Evolutionary conservation across 345 rosid genomes (phyloP).

Genomic region (Pistacia atlantica): DNA sequence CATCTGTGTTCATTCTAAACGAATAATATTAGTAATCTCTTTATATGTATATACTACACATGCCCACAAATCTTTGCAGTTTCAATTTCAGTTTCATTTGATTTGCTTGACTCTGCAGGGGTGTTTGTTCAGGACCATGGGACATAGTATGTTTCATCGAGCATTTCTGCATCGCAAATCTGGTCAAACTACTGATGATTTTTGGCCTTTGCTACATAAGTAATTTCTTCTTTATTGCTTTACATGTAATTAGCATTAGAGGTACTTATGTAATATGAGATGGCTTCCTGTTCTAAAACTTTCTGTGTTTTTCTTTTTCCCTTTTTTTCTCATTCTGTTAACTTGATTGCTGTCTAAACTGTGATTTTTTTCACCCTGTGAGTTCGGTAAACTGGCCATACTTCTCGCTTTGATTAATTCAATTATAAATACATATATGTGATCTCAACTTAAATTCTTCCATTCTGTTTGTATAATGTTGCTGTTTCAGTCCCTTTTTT

Average conservation of each 20-base stretch:
- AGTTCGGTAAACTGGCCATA: too few relatives aligned
- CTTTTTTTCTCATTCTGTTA: background rate
- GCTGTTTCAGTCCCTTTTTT: background rate
- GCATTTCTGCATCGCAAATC: conserved; percentile 64
- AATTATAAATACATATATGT: background rate
- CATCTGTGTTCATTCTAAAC: background rate
- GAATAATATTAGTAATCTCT: background rate
- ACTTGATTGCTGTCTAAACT: background rate
- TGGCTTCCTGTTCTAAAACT: background rate
- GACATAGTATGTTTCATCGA: conserved; percentile 73
- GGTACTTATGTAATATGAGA: background rate
- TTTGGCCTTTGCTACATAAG: conserved; percentile 62
- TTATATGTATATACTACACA: background rate
- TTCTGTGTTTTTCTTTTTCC: too few relatives aligned
- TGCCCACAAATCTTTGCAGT: background rate
- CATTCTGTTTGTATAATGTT: background rate
- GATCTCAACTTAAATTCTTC: too few relatives aligned
- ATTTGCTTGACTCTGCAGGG: conserved; percentile 41
- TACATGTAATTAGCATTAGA: background rate
- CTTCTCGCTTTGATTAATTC: too few relatives aligned
- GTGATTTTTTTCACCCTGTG: too few relatives aligned
- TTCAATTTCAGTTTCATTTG: background rate
- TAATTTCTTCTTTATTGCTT: conserved; percentile 22
- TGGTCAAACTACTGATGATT: conserved; percentile 58
- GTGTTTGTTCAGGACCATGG: conserved; percentile 71